Base-by-base conservation (phyloP, 441 rosid species). In the Pelargonium cotyledonis region DNA sequence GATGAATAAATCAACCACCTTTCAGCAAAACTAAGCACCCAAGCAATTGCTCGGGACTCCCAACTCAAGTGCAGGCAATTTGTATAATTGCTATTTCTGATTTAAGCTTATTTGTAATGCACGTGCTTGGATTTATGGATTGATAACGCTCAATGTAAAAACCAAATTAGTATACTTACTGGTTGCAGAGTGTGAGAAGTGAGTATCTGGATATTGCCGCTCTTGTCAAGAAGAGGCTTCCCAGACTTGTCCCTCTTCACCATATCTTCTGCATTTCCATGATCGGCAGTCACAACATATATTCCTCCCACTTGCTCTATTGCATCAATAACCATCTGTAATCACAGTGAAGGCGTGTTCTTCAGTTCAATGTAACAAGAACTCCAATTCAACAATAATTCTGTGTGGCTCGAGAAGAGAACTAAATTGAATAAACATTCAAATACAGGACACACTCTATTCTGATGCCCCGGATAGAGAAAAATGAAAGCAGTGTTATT, bases 181-280 rank as follows among this genome's bases (percentile, higher is more conserved):
- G 99, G 97, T 72, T 87, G 74, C 63, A 90, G 86, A 63, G 99
- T 95, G 85, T 95, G 99, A 38, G 99, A 91, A 35, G 99, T 95
- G 70, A 95, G 97, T 47, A 91, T 85, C 82, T 91, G 97, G 76
- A 95, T 77, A 2, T 85, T 80, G 65, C 97, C 99, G 61, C 68
- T 79, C 86, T 92, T 90, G 74, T 87, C 96, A 3, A 80, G 35
- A 23, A 18, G n/a, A 4, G 99, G 99, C 73, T 88, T 76, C 19
- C 96, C 99, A 19, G 94, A 77, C 79, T 94, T 94, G 77, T 86
- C 85, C 70, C 97, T 86, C 82, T 94, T 91, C 51, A 87, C 97
- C 97, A 94, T 94, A 79, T 89, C 99, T 80, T 94, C 96, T 0
- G 97, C 96, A 79, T 94, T 94, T 66, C 99, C 97, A 18, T 94